Conservation (phyloP, 2,329 filamentous ascomycete genomes). For the Cercospora sesami region DNA sequence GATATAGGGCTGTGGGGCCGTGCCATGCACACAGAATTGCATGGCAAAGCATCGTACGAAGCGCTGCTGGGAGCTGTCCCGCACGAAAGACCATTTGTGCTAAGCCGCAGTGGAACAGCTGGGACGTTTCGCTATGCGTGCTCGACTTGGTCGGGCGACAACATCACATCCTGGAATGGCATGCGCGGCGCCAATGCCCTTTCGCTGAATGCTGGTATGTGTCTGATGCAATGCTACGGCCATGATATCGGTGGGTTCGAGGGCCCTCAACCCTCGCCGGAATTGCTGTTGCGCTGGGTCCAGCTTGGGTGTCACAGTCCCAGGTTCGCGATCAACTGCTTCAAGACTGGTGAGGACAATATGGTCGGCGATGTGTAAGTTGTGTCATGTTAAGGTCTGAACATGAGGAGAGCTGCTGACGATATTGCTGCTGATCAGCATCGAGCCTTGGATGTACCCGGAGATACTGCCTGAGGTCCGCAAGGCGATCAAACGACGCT, state of each 20-base stretch:
- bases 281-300: conserved; percentile 71
- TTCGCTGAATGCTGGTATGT: conserved; percentile 67
- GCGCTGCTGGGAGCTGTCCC: conserved; percentile 62
- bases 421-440: conserved; percentile 36
- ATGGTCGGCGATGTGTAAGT: conserved; percentile 67
- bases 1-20: conserved; percentile 69
- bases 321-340: conserved; percentile 75
- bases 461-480: conserved; percentile 64
- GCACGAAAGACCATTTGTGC: conserved; percentile 63
- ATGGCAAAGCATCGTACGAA: conserved; percentile 69
- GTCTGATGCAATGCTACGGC: conserved; percentile 63
- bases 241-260: conserved; percentile 77
- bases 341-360: conserved; percentile 70
- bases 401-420: background rate
- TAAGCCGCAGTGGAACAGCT: conserved; percentile 69
- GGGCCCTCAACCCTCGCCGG: conserved; percentile 68
- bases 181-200: conserved; percentile 72
- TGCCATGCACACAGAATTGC: conserved; percentile 67
- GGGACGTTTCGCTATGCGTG: conserved; percentile 69
- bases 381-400: conserved; percentile 59
- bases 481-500: conserved; percentile 66
- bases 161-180: conserved; percentile 70
- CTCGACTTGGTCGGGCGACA: conserved; percentile 75
- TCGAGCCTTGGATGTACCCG: conserved; percentile 77
- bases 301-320: conserved; percentile 69